These are phyloP conservation scores for Petrea volubilis DNA, from an alignment of 257 asterid genomes.

Conservation along the genomic window DNA sequence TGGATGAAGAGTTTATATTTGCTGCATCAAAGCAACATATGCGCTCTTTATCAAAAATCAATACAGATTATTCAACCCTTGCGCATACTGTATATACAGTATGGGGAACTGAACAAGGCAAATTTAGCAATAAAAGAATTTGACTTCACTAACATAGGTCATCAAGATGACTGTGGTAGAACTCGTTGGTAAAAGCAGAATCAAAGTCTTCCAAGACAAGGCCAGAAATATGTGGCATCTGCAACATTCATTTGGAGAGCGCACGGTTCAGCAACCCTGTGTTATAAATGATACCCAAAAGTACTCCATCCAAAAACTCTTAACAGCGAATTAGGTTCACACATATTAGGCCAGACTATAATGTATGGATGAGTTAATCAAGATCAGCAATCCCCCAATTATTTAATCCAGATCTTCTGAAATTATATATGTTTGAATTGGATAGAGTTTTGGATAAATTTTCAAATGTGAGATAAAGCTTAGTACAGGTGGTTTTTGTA, in stretches of 20 bases:
- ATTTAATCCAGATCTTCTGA: background rate
- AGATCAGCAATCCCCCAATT: background rate
- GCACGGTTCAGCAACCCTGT: conserved; percentile 9
- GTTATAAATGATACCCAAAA: conserved; percentile 10
- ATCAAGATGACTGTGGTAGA: conserved; percentile 96
- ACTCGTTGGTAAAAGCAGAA: conserved; percentile 73
- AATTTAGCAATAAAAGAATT: conserved; percentile 18
- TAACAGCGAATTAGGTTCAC: background rate
- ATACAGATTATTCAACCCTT: background rate
- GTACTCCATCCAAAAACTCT: background rate
- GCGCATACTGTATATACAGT: background rate
- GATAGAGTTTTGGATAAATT: background rate
- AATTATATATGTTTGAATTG: background rate
- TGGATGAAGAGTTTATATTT: conserved; percentile 77
- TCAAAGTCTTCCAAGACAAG: conserved; percentile 93
- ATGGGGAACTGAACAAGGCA: conserved; percentile 15
- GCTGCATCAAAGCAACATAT: conserved; percentile 58
- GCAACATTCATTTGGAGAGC: conserved; percentile 32
- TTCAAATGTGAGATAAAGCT: background rate
- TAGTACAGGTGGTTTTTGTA: background rate
- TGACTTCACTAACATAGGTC: conserved; percentile 69
- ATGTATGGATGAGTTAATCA: background rate
- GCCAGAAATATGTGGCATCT: conserved; percentile 82
- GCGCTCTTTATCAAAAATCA: conserved; percentile 15
- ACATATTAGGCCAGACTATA: background rate